These are phyloP conservation scores for Pisolithus thermaeus DNA, from an alignment of 1,284 basidiomycete genomes.

Conservation along the genomic window DNA sequence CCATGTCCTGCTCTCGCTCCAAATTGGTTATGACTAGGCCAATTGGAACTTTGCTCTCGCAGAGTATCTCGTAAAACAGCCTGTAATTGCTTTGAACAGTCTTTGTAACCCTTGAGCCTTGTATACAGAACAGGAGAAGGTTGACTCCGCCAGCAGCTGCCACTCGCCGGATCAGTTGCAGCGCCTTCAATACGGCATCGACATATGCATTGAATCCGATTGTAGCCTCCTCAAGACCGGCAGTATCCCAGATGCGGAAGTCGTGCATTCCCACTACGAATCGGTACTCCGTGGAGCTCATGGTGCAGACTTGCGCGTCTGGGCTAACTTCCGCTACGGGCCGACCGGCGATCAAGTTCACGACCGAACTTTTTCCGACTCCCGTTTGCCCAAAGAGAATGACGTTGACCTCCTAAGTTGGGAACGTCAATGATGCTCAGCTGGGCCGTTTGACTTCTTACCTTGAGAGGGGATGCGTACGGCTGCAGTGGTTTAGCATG, in stretches of 20 bases:
- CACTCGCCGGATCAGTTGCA: slow-evolving; percentile 29
- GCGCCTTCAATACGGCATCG: slow-evolving; percentile 27
- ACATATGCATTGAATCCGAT: slow-evolving; percentile 19
- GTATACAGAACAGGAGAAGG: slow-evolving; percentile 34
- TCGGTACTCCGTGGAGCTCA: slow-evolving; percentile 10
- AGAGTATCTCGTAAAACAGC: slow-evolving; percentile 30
- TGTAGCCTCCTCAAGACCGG: slow-evolving; percentile 32
- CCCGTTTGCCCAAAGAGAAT: neutral
- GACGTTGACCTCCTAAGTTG: no score
- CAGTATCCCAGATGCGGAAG: slow-evolving; percentile 30
- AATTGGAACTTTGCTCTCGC: slow-evolving; percentile 27
- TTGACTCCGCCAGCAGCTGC: slow-evolving; percentile 23
- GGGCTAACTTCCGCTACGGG: slow-evolving; percentile 12
- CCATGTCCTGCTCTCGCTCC: slow-evolving; percentile 28
- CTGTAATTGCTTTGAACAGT: slow-evolving; percentile 30
- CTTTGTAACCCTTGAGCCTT: slow-evolving; percentile 26
- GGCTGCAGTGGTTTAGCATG: neutral
- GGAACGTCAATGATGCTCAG: neutral
- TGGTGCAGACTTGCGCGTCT: slow-evolving; percentile 13
- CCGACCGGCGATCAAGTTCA: slow-evolving; percentile 21
- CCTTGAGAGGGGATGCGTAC: neutral
- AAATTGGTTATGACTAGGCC: slow-evolving; percentile 32
- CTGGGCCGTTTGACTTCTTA: neutral
- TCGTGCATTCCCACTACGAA: slow-evolving; percentile 13
- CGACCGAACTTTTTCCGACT: slow-evolving; percentile 5